Percentiles rank a stretch among this genome's conserved stretches.
Conservation (phyloP, 2,329 filamentous ascomycete species). For the Botrytis sinoallii region DNA sequence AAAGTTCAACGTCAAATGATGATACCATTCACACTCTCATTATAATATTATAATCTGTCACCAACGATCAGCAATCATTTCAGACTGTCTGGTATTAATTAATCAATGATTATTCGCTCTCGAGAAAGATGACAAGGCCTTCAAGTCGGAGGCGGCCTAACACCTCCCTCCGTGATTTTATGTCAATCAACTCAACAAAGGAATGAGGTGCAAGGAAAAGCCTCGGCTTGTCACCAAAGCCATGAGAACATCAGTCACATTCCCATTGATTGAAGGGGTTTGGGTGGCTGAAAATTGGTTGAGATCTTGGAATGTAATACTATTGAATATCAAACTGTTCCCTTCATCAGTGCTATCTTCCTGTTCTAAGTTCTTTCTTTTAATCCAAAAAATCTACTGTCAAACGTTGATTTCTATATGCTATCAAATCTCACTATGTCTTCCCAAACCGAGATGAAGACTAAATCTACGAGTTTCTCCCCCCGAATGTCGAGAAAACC, state of each 20-base stretch:
- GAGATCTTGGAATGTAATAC: neutral
- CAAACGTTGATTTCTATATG: neutral
- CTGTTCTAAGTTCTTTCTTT: neutral
- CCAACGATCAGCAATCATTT: neutral
- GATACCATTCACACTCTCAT: neutral
- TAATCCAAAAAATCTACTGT: neutral
- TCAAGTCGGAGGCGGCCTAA: neutral
- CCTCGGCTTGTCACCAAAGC: constrained; percentile 3
- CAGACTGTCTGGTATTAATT: neutral
- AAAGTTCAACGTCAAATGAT: neutral
- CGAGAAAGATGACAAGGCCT: neutral
- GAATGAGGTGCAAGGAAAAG: neutral
- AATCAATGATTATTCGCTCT: neutral
- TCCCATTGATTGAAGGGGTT: neutral
- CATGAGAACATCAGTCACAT: neutral
- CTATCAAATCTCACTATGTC: constrained; percentile 6
- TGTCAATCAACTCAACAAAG: neutral
- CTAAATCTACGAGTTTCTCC: constrained; percentile 11
- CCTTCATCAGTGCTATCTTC: neutral
- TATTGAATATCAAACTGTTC: neutral
- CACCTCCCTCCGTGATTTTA: neutral
- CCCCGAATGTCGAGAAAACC: constrained; percentile 39
- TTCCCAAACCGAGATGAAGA: neutral
- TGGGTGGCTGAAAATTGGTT: neutral
- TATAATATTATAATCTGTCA: neutral